Conservation (phyloP, 2,329 filamentous ascomycete genomes). For the Penicillium griseofulvum region DNA sequence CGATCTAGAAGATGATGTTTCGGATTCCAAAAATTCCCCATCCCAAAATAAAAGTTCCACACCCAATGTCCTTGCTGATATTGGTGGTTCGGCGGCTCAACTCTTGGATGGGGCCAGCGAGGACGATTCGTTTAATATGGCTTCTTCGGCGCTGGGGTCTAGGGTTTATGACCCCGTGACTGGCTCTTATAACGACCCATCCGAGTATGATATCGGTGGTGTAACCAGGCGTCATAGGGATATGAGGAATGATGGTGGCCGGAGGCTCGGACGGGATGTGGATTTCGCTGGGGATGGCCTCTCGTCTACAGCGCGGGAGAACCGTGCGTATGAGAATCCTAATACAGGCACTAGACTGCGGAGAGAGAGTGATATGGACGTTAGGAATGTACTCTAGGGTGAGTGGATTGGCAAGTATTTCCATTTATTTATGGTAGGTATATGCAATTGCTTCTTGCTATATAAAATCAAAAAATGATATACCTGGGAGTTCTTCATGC, state of each 20-base stretch:
- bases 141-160: slow-evolving; percentile 9
- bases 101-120: slow-evolving; percentile 10
- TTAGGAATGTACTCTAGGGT: slow-evolving; percentile 9
- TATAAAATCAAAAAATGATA: neutral
- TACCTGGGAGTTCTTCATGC: neutral
- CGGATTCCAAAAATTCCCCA: neutral
- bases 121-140: slow-evolving; percentile 11
- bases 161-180: slow-evolving; percentile 15
- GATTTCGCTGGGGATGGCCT: slow-evolving; percentile 11
- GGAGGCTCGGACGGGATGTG: slow-evolving; percentile 9
- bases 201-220: slow-evolving; percentile 16
- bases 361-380: slow-evolving; percentile 18
- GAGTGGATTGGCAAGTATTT: neutral
- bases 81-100: slow-evolving; percentile 3
- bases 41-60: neutral
- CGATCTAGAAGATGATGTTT: slow-evolving; percentile 26
- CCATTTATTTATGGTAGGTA: neutral
- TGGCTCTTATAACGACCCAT: slow-evolving; percentile 17
- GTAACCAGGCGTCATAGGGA: slow-evolving; percentile 12
- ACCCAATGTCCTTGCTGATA: slow-evolving; percentile 1
- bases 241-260: slow-evolving; percentile 5
- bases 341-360: slow-evolving; percentile 16
- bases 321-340: slow-evolving; percentile 20
- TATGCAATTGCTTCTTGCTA: neutral
- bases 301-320: slow-evolving; percentile 6